Evolutionary conservation across 306 rosid species (phyloP), one percentile per base, ranked within the genome.

Genomic region (Vigna nakashimae): DNA sequence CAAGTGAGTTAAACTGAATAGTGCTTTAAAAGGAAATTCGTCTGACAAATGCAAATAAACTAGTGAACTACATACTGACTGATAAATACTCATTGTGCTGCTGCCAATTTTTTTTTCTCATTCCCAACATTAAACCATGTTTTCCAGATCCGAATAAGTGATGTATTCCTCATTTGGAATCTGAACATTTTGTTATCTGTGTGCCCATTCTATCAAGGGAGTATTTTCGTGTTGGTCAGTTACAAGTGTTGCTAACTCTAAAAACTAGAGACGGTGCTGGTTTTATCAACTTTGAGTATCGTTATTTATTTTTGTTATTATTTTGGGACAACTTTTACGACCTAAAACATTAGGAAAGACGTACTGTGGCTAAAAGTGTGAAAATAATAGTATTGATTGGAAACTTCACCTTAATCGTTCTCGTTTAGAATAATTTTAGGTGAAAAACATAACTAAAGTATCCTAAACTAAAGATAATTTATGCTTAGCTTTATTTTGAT

Each of bases 1-100:
- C 85, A 86, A 80, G 80, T 85, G 45, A 78, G 82, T 65, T 73
- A 80, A 45, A 77, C 69, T 9, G 77, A 74, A 84, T 77, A 84
- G 86, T 79, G 64, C 24, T 22, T 58, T 76, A 22, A 22, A 38
- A 57, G 69, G 65, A 38, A 67, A 71, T 71, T 84, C 43, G 38
- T 63, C 66, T 77, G 68, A 84, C 59, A 24, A 48, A 65, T 65
- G 86, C 76, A 79, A 84, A 82, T 84, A 81, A 85, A 79, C 82
- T 46, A 40, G 68, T 77, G 65, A 84, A 81, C 69, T 46, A 45
- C 73, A 68, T 57, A 83, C 79, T 73, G 79, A 80, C 79, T 73
- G 76, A 80, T 55, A 40, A 68, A 62, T 66, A 78, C 68, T 56
- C 50, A 24, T 67, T 51, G 12, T 56, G 80, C 69, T 66, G 60